phyloP scores from a whole-genome alignment of 305 asterid genomes.

The Fraxinus greggii region DNA sequence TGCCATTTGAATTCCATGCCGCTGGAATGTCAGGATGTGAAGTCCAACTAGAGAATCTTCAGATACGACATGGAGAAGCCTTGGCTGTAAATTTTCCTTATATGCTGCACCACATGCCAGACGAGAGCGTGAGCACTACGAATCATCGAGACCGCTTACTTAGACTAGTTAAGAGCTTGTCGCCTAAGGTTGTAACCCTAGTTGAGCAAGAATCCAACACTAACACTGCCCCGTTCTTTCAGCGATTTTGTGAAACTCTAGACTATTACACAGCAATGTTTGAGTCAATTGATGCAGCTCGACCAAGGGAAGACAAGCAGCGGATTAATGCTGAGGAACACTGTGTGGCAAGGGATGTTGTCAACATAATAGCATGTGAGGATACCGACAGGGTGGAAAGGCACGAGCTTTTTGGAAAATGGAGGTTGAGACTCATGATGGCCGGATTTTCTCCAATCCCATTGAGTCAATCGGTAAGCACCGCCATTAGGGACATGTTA shows the following conservation, averaged over 20 bases:
- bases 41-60: slow-evolving; percentile 56
- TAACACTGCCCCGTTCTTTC: slow-evolving; percentile 53
- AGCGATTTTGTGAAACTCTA: slow-evolving; percentile 56
- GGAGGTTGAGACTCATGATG: slow-evolving; percentile 71
- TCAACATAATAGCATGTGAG: slow-evolving; percentile 84
- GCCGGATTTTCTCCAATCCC: slow-evolving; percentile 67
- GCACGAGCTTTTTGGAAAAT: slow-evolving; percentile 85
- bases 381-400: slow-evolving; percentile 79
- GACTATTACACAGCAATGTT: slow-evolving; percentile 75
- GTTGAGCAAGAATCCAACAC: slow-evolving; percentile 78
- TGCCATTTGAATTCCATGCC: slow-evolving; percentile 73
- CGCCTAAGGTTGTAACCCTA: slow-evolving; percentile 67
- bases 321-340: slow-evolving; percentile 82
- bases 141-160: slow-evolving; percentile 72
- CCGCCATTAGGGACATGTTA: slow-evolving; percentile 50
- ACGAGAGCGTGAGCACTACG: slow-evolving; percentile 63
- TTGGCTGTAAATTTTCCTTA: slow-evolving; percentile 75
- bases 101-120: slow-evolving; percentile 77
- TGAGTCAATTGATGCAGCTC: slow-evolving; percentile 75
- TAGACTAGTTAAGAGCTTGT: slow-evolving; percentile 57
- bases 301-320: slow-evolving; percentile 63
- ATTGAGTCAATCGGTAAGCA: slow-evolving; percentile 57
- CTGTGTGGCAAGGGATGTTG: slow-evolving; percentile 83
- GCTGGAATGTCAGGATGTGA: slow-evolving; percentile 73
- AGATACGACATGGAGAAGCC: slow-evolving; percentile 53